Base-by-base conservation (phyloP, 306 rosid genomes). In the Cicer cuneatum region DNA sequence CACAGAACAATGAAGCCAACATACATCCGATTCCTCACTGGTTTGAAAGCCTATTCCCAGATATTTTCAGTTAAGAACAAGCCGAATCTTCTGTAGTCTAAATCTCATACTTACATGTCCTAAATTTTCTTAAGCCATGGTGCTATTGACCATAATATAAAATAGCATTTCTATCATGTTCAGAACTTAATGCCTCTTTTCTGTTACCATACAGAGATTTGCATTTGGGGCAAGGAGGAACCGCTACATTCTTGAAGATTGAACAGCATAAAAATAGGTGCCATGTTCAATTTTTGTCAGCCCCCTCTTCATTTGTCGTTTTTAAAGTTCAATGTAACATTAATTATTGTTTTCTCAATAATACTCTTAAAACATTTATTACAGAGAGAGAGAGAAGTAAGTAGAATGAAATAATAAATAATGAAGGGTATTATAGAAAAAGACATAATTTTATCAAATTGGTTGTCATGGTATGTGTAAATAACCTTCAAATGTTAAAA, bases 151-250 rank as follows among this genome's bases (percentile, higher is more conserved):
- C 67, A 4, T 56, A 56, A 19, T 58, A 62, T 60, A 12, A 6
- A 7, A 49, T 51, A 39, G 33, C 39, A 54, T 38, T 60, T 80
- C 37, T 57, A 65, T 49, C 51, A 69, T 61, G 68, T 59, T 60
- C 35, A 60, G 15, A 7, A 33, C 72, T 76, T 48, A 56, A 66
- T 43, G 66, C 47, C 70, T 69, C 35, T 54, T 66, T 79, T 79
- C 18, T 45, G 41, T 67, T 69, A 37, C 46, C 75, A 14, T 75
- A 7, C 97, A 93, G 98, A 88, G 98, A 80, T 48, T 91, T 41
- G 96, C 97, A 71, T 91, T 93, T 39, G 97, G 98, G n/a, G 97
- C 97, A 72, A 88, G 98, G 83, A 91, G 93, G 88, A 93, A 91
- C 85, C 86, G 81, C 54, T 81, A 89, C 69, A 6, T 93, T 73